Percentiles rank a stretch among this genome's conserved stretches.
phyloP scores from a whole-genome alignment of 2,329 filamentous ascomycete genomes.

The Cladophialophora bantiana region DNA sequence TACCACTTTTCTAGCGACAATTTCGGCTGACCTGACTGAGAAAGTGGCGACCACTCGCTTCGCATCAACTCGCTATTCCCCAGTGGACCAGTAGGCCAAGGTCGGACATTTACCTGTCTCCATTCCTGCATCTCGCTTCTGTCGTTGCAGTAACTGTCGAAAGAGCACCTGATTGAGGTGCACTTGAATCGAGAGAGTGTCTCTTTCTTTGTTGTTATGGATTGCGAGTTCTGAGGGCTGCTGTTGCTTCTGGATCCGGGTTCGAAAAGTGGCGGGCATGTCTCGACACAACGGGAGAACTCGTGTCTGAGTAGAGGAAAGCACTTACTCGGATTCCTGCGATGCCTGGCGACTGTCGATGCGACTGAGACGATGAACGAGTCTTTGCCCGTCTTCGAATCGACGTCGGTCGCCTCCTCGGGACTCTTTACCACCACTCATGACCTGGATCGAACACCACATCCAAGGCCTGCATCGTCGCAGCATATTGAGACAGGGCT shows the following conservation, averaged over 20 bases:
- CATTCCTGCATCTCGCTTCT: slow-evolving; percentile 35
- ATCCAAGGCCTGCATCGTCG: slow-evolving; percentile 20
- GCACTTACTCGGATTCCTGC: not conserved
- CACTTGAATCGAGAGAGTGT: slow-evolving; percentile 6
- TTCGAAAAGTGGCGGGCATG: slow-evolving; percentile 26
- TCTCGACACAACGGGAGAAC: slow-evolving; percentile 17
- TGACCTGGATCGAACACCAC: slow-evolving; percentile 20
- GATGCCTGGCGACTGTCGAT: not conserved
- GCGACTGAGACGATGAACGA: slow-evolving; percentile 27
- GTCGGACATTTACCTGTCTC: slow-evolving; percentile 31
- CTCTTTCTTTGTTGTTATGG: slow-evolving; percentile 20
- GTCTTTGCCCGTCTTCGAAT: slow-evolving; percentile 21
- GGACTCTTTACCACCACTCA: slow-evolving; percentile 23
- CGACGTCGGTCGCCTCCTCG: slow-evolving; percentile 23
- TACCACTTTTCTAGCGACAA: slow-evolving; percentile 24
- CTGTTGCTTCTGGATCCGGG: slow-evolving; percentile 14
- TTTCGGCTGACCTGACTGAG: slow-evolving; percentile 33
- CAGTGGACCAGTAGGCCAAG: slow-evolving; percentile 31
- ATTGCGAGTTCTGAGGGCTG: slow-evolving; percentile 2
- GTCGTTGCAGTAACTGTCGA: slow-evolving; percentile 25
- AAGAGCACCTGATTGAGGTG: not conserved
- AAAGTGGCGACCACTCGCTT: slow-evolving; percentile 33
- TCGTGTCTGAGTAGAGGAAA: slow-evolving; percentile 11
- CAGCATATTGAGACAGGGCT: slow-evolving; percentile 21
- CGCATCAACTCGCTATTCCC: slow-evolving; percentile 26